Evolutionary conservation across 2,329 filamentous ascomycete genomes (phyloP), one percentile per base, ranked within the genome.

Genomic region (Zasmidium cellare): DNA sequence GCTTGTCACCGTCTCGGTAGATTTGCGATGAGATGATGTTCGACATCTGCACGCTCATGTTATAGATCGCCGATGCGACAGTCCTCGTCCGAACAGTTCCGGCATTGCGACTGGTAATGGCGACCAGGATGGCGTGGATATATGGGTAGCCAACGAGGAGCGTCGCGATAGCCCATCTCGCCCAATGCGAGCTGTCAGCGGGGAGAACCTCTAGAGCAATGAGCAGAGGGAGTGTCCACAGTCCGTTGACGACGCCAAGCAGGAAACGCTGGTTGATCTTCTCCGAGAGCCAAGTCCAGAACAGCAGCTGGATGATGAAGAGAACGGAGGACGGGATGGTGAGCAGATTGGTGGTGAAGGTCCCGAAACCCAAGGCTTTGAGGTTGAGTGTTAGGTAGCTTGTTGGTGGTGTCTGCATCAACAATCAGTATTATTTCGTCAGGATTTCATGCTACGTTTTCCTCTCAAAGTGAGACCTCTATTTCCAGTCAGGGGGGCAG

Each of bases 51-150:
- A 77, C 75, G 28, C 69, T 69, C 61, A 79, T 76, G 66, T 87
- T 88, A 71, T 88, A 88, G n/a, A 84, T 73, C 0, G 84, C 85
- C 0, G 84, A 82, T 0, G 84, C 83, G 1, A 89, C 84, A 1
- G 86, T 84, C 6, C 86, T 76, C 5, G 82, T 84, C 11, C 85
- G 78, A 9, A 89, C 84, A 1, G 81, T 78, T 61, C 86, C 85
- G 2, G 84, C 82, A 66, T 88, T 89, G 52, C 84, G 79, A 2
- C 83, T 85, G 1, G 81, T 85, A 71, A 84, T 82, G 0, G 80
- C 84, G 0, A 87, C 85, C 1, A 85, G 72, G 25, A 87, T 82
- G 0, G 85, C 83, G 65, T 87, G 80, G 49, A 76, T 73, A 54
- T 77, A 78, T 0, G 76, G 75, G 35, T 76, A 72, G 0, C 71